Evolutionary conservation across 345 rosid species (phyloP).

Genomic region (Lumnitzera littorea): DNA sequence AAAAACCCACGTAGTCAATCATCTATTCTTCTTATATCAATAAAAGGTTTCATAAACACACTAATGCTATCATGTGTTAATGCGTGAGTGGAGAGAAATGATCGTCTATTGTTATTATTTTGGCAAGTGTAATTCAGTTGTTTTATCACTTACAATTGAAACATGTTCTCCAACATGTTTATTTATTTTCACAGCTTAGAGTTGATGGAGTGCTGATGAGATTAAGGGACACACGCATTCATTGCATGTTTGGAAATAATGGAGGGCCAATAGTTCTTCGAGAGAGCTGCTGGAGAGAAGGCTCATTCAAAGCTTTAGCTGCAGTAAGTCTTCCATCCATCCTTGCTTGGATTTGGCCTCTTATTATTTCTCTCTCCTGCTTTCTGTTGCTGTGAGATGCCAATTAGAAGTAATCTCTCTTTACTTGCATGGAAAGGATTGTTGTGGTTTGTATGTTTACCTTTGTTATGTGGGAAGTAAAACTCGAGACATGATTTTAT

Average conservation of each 20-base stretch:
- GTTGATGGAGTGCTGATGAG: constrained; percentile 98
- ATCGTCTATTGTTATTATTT: not conserved
- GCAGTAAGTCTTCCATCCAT: constrained; percentile 36
- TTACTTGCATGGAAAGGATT: not conserved
- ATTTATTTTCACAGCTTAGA: constrained; percentile 55
- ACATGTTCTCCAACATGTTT: not conserved
- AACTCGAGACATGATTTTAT: too few species aligned
- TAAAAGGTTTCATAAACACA: too few species aligned
- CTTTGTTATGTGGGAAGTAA: not conserved
- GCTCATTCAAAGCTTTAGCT: constrained; percentile 62
- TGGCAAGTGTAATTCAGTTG: not conserved
- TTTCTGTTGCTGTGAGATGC: not conserved
- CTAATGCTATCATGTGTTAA: too few species aligned
- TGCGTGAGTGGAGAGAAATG: too few species aligned
- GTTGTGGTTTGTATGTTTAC: not conserved
- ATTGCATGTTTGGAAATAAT: constrained; percentile 48
- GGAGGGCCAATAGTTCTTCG: constrained; percentile 54
- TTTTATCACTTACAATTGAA: too few species aligned
- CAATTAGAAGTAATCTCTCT: not conserved
- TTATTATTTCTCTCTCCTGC: not conserved
- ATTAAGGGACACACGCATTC: constrained; percentile 88
- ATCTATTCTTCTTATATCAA: too few species aligned
- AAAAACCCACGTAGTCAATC: too few species aligned
- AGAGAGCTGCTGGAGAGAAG: constrained; percentile 94
- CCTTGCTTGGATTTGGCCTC: too few species aligned